phyloP scores from a whole-genome alignment of 2,329 filamentous ascomycete genomes.

The Nigrograna mackinnonii region DNA sequence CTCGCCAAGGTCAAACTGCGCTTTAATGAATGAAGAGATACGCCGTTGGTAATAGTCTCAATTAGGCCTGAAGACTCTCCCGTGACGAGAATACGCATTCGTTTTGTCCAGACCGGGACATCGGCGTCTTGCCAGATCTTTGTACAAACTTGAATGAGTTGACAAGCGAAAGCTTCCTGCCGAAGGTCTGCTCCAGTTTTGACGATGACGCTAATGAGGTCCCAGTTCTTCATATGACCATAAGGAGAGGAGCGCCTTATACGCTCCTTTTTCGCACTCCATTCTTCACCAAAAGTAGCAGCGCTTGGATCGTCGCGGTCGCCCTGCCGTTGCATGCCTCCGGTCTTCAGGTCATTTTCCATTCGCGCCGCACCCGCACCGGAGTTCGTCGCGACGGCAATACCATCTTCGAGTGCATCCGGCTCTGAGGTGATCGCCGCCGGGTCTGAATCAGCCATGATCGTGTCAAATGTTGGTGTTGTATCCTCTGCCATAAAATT shows the following conservation, averaged over 20 bases:
- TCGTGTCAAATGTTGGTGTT: conserved; percentile 78
- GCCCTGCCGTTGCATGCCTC: conserved; percentile 77
- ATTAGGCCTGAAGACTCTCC: conserved; percentile 83
- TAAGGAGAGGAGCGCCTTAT: conserved; percentile 83
- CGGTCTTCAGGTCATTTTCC: conserved; percentile 89
- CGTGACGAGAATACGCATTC: conserved; percentile 85
- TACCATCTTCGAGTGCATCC: conserved; percentile 61
- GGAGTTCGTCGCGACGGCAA: conserved; percentile 57
- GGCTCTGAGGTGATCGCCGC: conserved; percentile 52
- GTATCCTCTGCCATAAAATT: conserved; percentile 76
- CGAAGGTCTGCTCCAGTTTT: conserved; percentile 83
- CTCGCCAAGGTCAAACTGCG: conserved; percentile 77
- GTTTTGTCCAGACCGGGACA: conserved; percentile 83
- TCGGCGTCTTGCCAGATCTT: conserved; percentile 79
- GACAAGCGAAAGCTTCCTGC: conserved; percentile 85
- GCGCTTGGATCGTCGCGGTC: conserved; percentile 85
- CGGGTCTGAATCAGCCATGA: conserved; percentile 73
- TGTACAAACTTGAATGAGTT: conserved; percentile 79
- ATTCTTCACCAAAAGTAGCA: conserved; percentile 84
- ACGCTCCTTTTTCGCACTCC: conserved; percentile 81
- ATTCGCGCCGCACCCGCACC: conserved; percentile 79
- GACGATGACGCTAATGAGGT: conserved; percentile 83
- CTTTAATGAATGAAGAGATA: conserved; percentile 85
- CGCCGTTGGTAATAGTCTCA: conserved; percentile 86
- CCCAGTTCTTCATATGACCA: conserved; percentile 90